phyloP scores from a whole-genome alignment of 2,329 filamentous ascomycete genomes.

The Periconia sp. region DNA sequence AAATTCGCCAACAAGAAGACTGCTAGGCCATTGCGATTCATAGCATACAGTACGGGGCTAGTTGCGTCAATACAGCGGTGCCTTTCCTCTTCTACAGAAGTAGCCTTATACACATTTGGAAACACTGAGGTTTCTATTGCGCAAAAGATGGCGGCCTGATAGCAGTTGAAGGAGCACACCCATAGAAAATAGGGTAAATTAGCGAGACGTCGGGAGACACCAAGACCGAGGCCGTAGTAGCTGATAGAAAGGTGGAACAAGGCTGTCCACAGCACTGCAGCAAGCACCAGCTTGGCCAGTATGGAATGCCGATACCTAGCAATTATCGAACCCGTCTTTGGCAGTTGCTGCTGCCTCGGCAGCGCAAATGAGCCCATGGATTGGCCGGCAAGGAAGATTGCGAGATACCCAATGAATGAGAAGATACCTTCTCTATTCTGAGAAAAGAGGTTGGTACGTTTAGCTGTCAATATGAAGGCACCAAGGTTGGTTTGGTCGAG shows the following conservation, averaged over 20 bases:
- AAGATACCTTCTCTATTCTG: slow-evolving; percentile 96
- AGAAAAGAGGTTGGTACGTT: slow-evolving; percentile 77
- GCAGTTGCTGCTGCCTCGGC: slow-evolving; percentile 59
- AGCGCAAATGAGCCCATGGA: slow-evolving; percentile 81
- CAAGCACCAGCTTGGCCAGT: slow-evolving; percentile 67
- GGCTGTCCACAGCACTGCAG: slow-evolving; percentile 70
- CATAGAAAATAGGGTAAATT: slow-evolving; percentile 94
- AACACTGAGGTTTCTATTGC: slow-evolving; percentile 80
- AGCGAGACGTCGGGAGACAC: slow-evolving; percentile 85
- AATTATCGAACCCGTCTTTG: slow-evolving; percentile 50
- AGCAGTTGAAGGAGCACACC: slow-evolving; percentile 88
- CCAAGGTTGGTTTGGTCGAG: slow-evolving; percentile 79
- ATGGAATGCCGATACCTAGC: slow-evolving; percentile 62
- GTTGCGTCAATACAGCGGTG: slow-evolving; percentile 73
- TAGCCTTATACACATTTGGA: slow-evolving; percentile 69
- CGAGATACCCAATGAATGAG: slow-evolving; percentile 90
- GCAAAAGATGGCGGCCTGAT: slow-evolving; percentile 81
- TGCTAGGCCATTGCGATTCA: slow-evolving; percentile 85
- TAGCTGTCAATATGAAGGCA: slow-evolving; percentile 80
- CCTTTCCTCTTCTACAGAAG: slow-evolving; percentile 61
- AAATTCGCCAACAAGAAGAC: slow-evolving; percentile 90
- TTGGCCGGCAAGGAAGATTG: slow-evolving; percentile 91
- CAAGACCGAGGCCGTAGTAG: slow-evolving; percentile 68
- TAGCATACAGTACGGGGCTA: slow-evolving; percentile 79
- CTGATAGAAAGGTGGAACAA: slow-evolving; percentile 74